phyloP scores from a whole-genome alignment of 805 yeast species.

The Ogataea neopini region DNA sequence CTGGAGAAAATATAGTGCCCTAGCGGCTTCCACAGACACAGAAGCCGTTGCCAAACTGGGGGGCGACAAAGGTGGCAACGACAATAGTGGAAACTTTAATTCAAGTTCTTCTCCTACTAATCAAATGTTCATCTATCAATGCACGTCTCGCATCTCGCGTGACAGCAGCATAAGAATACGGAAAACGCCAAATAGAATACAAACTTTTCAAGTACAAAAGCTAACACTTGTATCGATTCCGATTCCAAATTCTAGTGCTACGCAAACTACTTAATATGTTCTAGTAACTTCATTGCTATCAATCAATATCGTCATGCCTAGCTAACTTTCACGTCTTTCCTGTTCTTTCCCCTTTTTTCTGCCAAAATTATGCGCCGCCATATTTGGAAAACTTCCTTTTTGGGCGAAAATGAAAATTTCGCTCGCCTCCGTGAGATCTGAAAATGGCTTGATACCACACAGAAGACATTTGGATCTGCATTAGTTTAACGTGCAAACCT shows the following conservation, averaged over 20 bases:
- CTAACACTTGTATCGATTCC: background rate
- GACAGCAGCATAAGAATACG: background rate
- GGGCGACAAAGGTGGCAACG: too few relatives aligned
- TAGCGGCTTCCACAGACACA: too few relatives aligned
- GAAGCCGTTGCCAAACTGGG: too few relatives aligned
- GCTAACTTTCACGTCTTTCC: background rate
- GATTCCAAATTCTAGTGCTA: background rate
- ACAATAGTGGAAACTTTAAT: too few relatives aligned
- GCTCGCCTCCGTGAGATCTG: slow-evolving; percentile 8
- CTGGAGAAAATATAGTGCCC: too few relatives aligned
- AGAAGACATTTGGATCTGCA: background rate
- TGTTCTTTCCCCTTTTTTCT: background rate
- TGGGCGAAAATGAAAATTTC: slow-evolving; percentile 11
- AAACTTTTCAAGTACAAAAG: background rate
- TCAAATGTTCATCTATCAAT: background rate
- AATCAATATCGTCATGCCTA: background rate
- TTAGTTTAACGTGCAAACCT: background rate
- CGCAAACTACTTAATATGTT: background rate
- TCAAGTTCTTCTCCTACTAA: too few relatives aligned
- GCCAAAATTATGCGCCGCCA: background rate
- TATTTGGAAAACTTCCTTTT: slow-evolving; percentile 10
- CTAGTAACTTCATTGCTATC: background rate
- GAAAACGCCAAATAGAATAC: background rate
- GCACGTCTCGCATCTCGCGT: background rate
- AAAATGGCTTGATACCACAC: slow-evolving; percentile 2